phyloP scores from a whole-genome alignment of 139 green algal genomes.

The Penium margaritaceum region DNA sequence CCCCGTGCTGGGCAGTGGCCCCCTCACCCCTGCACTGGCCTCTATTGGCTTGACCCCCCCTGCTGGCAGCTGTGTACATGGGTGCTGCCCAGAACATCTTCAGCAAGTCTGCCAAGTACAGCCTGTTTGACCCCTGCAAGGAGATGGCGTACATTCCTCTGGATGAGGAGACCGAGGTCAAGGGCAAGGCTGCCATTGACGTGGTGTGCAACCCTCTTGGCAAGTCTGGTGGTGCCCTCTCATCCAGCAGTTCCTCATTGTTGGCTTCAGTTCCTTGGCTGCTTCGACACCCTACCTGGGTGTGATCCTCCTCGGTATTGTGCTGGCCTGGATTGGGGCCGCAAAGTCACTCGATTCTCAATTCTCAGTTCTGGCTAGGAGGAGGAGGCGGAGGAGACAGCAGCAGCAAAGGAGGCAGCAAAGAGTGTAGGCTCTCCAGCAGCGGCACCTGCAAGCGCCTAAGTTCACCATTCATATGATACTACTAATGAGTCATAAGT shows the following conservation, averaged over 20 bases:
- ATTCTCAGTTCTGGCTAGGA: too few relatives aligned
- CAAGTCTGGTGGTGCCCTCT: conserved; percentile 90
- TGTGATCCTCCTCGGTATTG: conserved; percentile 78
- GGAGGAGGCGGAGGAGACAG: too few relatives aligned
- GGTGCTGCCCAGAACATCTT: conserved; percentile 96
- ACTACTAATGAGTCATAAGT: too few relatives aligned
- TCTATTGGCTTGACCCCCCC: conserved; percentile 73
- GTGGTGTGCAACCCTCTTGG: conserved; percentile 97
- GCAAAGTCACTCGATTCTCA: conserved; percentile 69
- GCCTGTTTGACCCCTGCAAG: conserved; percentile 97
- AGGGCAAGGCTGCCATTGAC: conserved; percentile 97
- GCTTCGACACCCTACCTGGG: conserved; percentile 90
- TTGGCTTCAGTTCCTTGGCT: conserved; percentile 86
- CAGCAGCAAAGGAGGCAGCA: too few relatives aligned
- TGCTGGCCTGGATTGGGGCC: conserved; percentile 77
- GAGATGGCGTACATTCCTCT: conserved; percentile 98
- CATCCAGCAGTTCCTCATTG: conserved; percentile 94
- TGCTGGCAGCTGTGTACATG: conserved; percentile 87
- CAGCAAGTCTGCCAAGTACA: conserved; percentile 85
- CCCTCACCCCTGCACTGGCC: conserved; percentile 67
- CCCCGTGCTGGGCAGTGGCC: conserved; percentile 72
- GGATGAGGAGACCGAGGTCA: conserved; percentile 79
- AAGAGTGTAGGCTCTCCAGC: too few relatives aligned
- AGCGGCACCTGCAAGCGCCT: too few relatives aligned
- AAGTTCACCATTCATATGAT: too few relatives aligned